Evolutionary conservation across 106 monocot species (phyloP).

Genomic region (Platanthera zijinensis): DNA sequence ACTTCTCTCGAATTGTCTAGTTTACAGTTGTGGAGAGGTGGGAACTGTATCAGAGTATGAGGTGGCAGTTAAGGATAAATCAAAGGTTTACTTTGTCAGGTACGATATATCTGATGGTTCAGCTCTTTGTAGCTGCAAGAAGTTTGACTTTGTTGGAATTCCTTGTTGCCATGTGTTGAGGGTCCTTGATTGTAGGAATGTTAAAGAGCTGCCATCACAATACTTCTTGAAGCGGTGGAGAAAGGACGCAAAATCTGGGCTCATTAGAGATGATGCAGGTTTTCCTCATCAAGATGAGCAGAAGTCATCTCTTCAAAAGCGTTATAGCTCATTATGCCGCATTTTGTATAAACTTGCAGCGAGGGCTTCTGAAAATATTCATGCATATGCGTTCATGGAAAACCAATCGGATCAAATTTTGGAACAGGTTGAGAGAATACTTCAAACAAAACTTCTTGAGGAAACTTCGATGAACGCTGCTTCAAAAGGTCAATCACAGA

Average conservation of each 20-base stretch:
- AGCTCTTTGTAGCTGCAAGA: conserved; percentile 10
- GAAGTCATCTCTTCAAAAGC: neutral
- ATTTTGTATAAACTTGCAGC: conserved; percentile 8
- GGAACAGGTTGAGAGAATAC: conserved; percentile 8
- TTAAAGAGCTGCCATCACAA: conserved; percentile 5
- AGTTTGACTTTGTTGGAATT: conserved; percentile 11
- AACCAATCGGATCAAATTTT: neutral
- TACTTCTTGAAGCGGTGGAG: conserved; percentile 10
- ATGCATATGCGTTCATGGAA: conserved; percentile 4
- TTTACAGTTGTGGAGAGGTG: conserved; percentile 10
- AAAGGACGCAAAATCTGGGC: conserved; percentile 11
- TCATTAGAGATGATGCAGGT: neutral
- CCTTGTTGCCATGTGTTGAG: conserved; percentile 10
- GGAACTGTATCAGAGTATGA: conserved; percentile 7
- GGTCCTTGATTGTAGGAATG: conserved; percentile 10
- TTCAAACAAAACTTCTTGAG: conserved; percentile 6
- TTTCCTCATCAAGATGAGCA: neutral
- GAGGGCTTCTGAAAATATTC: neutral
- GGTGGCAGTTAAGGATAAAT: conserved; percentile 10
- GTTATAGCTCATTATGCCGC: conserved; percentile 9
- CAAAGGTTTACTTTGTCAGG: conserved; percentile 8
- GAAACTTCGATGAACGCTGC: neutral
- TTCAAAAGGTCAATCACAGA: conserved; percentile 4
- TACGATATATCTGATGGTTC: conserved; percentile 11
- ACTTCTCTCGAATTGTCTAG: conserved; percentile 1